These are phyloP conservation scores for Ganoderma sp. DNA, from an alignment of 1,284 basidiomycete species.

Conservation along the genomic window DNA sequence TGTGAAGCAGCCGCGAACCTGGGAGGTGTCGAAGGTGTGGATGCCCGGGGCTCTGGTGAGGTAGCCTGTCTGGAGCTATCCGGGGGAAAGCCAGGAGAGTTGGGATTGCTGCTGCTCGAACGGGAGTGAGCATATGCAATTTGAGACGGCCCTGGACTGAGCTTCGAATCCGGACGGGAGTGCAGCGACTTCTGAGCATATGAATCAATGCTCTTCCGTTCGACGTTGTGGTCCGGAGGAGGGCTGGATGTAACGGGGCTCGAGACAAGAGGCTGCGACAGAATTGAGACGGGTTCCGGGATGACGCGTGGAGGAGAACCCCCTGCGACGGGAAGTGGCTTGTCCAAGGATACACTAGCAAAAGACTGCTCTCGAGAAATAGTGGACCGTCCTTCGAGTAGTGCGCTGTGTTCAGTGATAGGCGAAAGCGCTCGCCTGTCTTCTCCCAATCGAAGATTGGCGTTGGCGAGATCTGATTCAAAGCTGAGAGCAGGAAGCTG, in stretches of 20 bases:
- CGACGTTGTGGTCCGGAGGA: conserved; percentile 25
- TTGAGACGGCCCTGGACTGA: conserved; percentile 32
- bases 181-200: conserved; percentile 14
- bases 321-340: background rate
- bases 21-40: conserved; percentile 23
- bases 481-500: conserved; percentile 46
- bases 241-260: conserved; percentile 33
- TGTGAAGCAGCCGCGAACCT: conserved; percentile 15
- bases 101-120: conserved; percentile 27
- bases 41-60: conserved; percentile 27
- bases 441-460: conserved; percentile 14
- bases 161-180: conserved; percentile 46
- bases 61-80: conserved; percentile 28
- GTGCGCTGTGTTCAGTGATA: conserved; percentile 41
- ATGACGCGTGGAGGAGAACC: conserved; percentile 25
- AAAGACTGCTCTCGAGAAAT: conserved; percentile 29
- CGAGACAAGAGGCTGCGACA: conserved; percentile 25
- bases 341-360: conserved; percentile 8
- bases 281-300: conserved; percentile 23
- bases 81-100: conserved; percentile 24
- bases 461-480: conserved; percentile 29
- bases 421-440: conserved; percentile 41
- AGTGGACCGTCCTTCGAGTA: conserved; percentile 32
- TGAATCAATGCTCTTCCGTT: conserved; percentile 35
- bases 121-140: conserved; percentile 25